These are phyloP conservation scores for Ettlia oleoabundans DNA, from an alignment of 139 green algal species.

Conservation along the genomic window DNA sequence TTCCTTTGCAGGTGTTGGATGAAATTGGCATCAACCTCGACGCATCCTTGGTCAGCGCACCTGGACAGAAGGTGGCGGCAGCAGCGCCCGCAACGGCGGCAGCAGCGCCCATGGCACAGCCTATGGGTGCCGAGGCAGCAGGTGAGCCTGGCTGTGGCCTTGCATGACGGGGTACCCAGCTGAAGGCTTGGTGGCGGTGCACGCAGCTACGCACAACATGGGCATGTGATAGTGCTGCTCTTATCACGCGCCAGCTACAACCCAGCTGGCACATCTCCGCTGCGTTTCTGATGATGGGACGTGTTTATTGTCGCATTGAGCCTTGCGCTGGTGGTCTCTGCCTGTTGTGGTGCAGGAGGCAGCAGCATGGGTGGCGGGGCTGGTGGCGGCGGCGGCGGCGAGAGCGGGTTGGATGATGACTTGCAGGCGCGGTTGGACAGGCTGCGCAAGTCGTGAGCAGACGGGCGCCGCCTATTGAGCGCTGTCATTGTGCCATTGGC, in stretches of 20 bases:
- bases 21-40: slow-evolving; percentile 87
- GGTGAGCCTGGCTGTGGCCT: background rate
- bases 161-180: too few relatives aligned
- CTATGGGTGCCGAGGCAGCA: slow-evolving; percentile 27
- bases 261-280: too few relatives aligned
- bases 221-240: too few relatives aligned
- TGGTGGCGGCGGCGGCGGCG: slow-evolving; percentile 30
- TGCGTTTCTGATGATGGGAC: too few relatives aligned
- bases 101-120: slow-evolving; percentile 35
- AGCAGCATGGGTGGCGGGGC: slow-evolving; percentile 26
- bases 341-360: slow-evolving; percentile 26
- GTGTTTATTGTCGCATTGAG: too few relatives aligned
- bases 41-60: slow-evolving; percentile 42
- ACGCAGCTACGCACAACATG: too few relatives aligned
- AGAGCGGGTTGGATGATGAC: slow-evolving; percentile 78
- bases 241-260: too few relatives aligned
- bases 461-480: background rate
- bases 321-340: background rate
- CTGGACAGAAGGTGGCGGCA: slow-evolving; percentile 5
- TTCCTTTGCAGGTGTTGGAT: slow-evolving; percentile 74
- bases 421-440: slow-evolving; percentile 84
- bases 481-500: too few relatives aligned
- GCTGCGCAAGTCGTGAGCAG: slow-evolving; percentile 68
- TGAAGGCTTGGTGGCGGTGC: too few relatives aligned
- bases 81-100: background rate